These are phyloP conservation scores for Fusarium beomiforme DNA, from an alignment of 2,329 filamentous ascomycete species.

Conservation along the genomic window DNA sequence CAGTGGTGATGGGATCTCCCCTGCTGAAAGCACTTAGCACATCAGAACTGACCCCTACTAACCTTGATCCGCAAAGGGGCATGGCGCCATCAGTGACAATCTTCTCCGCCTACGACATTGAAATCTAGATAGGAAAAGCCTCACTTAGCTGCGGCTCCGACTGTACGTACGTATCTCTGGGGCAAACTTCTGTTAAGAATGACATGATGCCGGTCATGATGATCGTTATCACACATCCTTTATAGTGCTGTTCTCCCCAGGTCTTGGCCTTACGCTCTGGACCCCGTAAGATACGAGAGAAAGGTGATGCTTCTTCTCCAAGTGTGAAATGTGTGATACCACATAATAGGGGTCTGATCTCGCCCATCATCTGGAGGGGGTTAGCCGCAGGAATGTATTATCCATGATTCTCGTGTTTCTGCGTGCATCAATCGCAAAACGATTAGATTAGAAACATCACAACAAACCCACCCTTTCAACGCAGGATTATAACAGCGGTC, in stretches of 20 bases:
- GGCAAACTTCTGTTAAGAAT: not conserved
- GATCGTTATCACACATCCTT: not conserved
- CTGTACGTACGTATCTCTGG: not conserved
- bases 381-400: not conserved
- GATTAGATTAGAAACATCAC: not conserved
- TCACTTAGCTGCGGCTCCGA: constrained; percentile 3
- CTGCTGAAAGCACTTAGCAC: constrained; percentile 12
- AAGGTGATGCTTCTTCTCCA: not conserved
- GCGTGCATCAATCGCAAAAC: not conserved
- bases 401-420: not conserved
- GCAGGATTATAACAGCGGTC: constrained; percentile 3
- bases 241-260: not conserved
- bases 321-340: constrained; percentile 2
- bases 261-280: not conserved
- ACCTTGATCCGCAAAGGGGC: constrained; percentile 10
- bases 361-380: not conserved
- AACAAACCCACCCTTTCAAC: not conserved
- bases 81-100: constrained; percentile 12
- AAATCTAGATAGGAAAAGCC: constrained; percentile 7
- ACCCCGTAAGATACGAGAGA: not conserved
- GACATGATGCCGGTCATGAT: not conserved
- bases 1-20: not conserved
- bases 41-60: constrained; percentile 1
- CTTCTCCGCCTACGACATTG: not conserved
- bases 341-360: not conserved